Evolutionary conservation across 164 flowering plant genomes (phyloP), one percentile per base, ranked within the genome.

Genomic region (Litsea cubeba): DNA sequence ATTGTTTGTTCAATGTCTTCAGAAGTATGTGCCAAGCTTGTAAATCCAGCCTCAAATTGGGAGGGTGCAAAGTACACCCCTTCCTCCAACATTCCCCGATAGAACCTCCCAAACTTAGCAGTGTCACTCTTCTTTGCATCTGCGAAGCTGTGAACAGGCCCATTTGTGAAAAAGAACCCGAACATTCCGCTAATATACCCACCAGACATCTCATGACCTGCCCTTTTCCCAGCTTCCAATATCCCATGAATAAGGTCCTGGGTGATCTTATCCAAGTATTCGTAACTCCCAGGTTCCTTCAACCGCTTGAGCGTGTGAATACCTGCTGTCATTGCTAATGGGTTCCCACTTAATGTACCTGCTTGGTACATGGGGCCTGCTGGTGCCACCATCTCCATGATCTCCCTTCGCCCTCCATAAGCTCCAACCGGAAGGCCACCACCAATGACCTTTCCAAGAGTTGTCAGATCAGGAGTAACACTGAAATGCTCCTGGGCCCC

Each of bases 361-460:
- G 97, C 99, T 73, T 95, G 97, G 79, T 92, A 93, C 96, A 95
- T 88, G 30, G 98, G 99, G 28, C 99, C 99, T 58, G 97, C 94
- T 7, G 99, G 98, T 5, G 99, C 99, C 70, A 95, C 99, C 97
- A 92, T 88, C 80, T 95, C 95, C 99, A 94, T 92, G 6, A 95
- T 93, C 62, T 93, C 98, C 77, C 90, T 85, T 79, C 97, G 86
- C 49, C 99, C 99, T 66, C 98, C 99, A 75, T 93, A 95, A 20
- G 97, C 98, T 18, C 99, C 99, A 8, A 95, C 99, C 1, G 98
- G 97, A 30, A 95, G 83, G 50, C 97, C 98, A 49, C 99, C 99
- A 40, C 99, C 99, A 50, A 95, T 92, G 75, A 95, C 86, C 81
- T 95, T 95, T 40, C 98, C 97, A 2, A 95, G 91, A 5, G 98